Base-by-base conservation (phyloP, 225 moss, liverwort and hornwort species). In the Thuidium tamariscinum region DNA sequence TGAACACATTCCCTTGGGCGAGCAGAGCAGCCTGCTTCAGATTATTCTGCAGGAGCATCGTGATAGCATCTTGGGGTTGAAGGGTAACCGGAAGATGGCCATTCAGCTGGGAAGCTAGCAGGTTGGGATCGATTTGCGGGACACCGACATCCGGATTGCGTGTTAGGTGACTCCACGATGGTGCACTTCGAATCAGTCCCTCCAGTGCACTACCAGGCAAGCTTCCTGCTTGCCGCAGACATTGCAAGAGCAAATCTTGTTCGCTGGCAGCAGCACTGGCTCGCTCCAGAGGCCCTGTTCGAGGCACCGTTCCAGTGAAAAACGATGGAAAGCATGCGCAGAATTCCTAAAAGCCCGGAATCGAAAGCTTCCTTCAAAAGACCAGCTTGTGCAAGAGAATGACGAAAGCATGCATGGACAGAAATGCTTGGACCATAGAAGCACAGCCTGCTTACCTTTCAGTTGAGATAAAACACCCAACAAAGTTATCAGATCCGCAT, bases 391-490 rank as follows among this genome's bases (percentile, higher is more conserved):
- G 56, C 41, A 32, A 69, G 49, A 13, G 12, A 1, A 63, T 10
- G 37, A 44, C 52, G 17, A 16, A 39, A 26, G 32, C 29, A 20
- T 30, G 30, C 73, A 42, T 16, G 10, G 6, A 57, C 75, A 49
- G 13, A 42, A 32, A 91, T 9, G 55, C 15, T 5, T 17, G 9
- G 6, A 3, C 0, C 29, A 16, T 23, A 15, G 21, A 30, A 80
- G 13, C 29, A 11, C 20, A 36, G 16, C 18, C n/a, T 20, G 29
- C 80, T 64, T 21, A 91, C 91, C 96, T 95, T 95, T 95, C 57
- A 96, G 94, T 94, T 67, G 96, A 85, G 91, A 88, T 85, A 98
- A 85, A 82, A 98, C 87, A 81, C 92, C 93, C 27, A 98, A 89
- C 56, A 98, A 80, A 55, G 95, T 91, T 76, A 97, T 88, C 86